A percentile compares a stretch with the other conserved stretches of the same genome.
phyloP scores from a whole-genome alignment of 345 rosid genomes.

The Boechera retrofracta region DNA sequence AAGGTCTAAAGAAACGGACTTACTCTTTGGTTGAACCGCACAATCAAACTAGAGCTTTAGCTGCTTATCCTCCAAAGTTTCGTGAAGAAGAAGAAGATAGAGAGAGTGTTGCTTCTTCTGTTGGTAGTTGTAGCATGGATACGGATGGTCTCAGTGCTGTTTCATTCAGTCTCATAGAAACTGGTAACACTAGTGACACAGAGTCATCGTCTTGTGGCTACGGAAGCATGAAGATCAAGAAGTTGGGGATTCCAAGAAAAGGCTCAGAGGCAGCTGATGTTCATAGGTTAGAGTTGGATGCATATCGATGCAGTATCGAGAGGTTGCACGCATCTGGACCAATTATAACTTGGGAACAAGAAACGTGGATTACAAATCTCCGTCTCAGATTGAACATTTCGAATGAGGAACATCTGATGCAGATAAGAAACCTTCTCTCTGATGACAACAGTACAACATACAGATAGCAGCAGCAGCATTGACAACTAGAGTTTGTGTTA shows the following conservation, averaged over 20 bases:
- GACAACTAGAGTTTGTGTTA: neutral
- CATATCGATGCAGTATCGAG: slow-evolving; percentile 66
- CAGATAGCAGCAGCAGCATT: slow-evolving; percentile 54
- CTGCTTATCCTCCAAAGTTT: slow-evolving; percentile 36
- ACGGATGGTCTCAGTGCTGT: slow-evolving; percentile 21
- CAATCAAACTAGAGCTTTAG: slow-evolving; percentile 36
- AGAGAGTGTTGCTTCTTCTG: slow-evolving; percentile 58
- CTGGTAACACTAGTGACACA: slow-evolving; percentile 38
- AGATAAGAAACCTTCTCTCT: slow-evolving; percentile 74
- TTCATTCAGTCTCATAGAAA: slow-evolving; percentile 41
- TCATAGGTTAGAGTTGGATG: slow-evolving; percentile 75
- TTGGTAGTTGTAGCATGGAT: slow-evolving; percentile 67
- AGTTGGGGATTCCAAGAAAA: slow-evolving; percentile 14
- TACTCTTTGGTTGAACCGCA: slow-evolving; percentile 41
- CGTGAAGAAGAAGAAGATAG: slow-evolving; percentile 39
- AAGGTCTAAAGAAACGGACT: slow-evolving; percentile 51
- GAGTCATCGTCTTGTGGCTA: slow-evolving; percentile 41
- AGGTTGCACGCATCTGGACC: slow-evolving; percentile 83
- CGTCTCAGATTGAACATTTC: slow-evolving; percentile 74
- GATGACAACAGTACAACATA: slow-evolving; percentile 55
- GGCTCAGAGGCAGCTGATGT: slow-evolving; percentile 54
- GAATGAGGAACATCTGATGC: slow-evolving; percentile 82
- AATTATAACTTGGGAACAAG: slow-evolving; percentile 80
- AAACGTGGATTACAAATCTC: slow-evolving; percentile 83
- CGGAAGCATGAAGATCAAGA: slow-evolving; percentile 10